Base-by-base conservation (phyloP, 192 early-diverging fungal genomes). In the Lobosporangium transversale region DNA sequence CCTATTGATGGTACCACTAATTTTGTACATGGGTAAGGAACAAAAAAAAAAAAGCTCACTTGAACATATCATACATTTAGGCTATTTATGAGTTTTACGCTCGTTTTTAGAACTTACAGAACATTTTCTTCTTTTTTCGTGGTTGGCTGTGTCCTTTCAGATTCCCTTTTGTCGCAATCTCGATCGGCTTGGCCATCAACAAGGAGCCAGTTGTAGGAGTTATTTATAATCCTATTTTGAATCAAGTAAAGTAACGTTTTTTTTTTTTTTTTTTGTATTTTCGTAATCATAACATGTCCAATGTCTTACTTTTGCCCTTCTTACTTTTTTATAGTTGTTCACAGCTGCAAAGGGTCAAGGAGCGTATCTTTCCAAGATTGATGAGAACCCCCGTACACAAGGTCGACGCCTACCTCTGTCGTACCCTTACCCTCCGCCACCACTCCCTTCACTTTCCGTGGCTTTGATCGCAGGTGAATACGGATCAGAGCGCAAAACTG, bases 161-260 rank as follows among this genome's bases (percentile, higher is more conserved):
- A 11, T 93, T 94, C 60, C 97, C 94, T 1, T 96, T 89, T 78
- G 90, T 92, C 4, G 88, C 89, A 53, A 87, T 97, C 47, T 94
- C 90, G n/a, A 94, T 99, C 53, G 95, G 86, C 3, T 70, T 99
- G 58, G 84, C 91, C 1, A 79, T 94, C 50, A 83, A 89, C 63
- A 85, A 88, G 56, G 71, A 84, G 33, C 90, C 92, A 0, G 88
- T 94, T 21, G 89, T 98, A 10, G 97, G 97, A 15, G 95, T 95
- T 14, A 88, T 99, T 8, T 96, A 90, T 69, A 92, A 95, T 74
- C 97, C 97, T 15, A 84, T 99, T 17, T 78, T 97, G 53, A 83
- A 93, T 68, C 93, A 99, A 73, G 82, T 92, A 40, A 40, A 40
- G 14, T 58, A 92, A 86, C 66, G 18, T 20, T 17, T 21, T 30